Evolutionary conservation across 306 rosid species (phyloP), one percentile per base, ranked within the genome.

Genomic region (Cicer arietinum): DNA sequence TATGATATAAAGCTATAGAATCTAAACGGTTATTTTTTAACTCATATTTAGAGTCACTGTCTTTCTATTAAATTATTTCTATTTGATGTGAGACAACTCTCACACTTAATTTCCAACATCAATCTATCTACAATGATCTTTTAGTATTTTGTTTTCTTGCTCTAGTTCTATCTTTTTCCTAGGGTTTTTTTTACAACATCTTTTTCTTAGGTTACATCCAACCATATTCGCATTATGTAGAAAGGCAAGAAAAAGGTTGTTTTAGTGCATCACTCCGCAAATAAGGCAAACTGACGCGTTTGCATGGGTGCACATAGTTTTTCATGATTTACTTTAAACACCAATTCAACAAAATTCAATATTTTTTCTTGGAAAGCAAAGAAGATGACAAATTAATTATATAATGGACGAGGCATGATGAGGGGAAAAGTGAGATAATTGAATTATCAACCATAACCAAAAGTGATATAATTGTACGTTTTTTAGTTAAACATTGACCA

Each of bases 241-340:
- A 74, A 74, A 74, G 54, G 79, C 51, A 71, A 56, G 66, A 71
- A 47, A 81, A 77, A 71, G 62, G 54, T 64, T 75, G 52, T 4
- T 7, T 71, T 71, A 76, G 85, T 76, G 85, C 85, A 76, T 70
- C 69, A 8, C 69, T 52, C 52, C 1, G 67, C 47, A 81, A 67
- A 66, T 30, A 53, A 79, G 45, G 46, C 46, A 66, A 58, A 67
- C 9, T 45, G 2, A 14, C 25, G 25, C 41, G 37, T 48, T 67
- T 67, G 71, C 71, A 80, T 80, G 77, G 53, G 61, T 45, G 40
- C 77, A 11, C 3, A 54, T 71, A 37, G 7, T 77, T 54, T 76
- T 81, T 81, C 50, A 4, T 37, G 41, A 56, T 64, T 76, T 54
- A 56, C 75, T 43, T 47, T 70, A 10, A 65, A 18, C 47, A 52